Evolutionary conservation across 177 flowering plant genomes (phyloP).

Genomic region (Tripterygium wilfordii): DNA sequence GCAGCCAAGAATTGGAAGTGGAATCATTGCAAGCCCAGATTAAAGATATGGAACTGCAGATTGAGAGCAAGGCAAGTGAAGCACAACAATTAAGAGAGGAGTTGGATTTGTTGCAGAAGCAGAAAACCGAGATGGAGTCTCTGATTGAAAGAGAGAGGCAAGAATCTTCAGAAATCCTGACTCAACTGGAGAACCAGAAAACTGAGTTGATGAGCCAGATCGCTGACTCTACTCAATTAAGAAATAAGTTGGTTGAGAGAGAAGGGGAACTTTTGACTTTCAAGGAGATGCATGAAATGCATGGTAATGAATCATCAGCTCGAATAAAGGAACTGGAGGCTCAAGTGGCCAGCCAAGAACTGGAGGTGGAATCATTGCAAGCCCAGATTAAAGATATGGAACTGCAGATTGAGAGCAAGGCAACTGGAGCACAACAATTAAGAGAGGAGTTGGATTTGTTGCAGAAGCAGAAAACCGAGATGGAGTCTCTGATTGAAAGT

Average conservation of each 20-base stretch:
- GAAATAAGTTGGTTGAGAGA: not conserved
- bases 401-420: slow-evolving; percentile 22
- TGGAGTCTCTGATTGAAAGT: slow-evolving; percentile 34
- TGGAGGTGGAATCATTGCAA: slow-evolving; percentile 25
- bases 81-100: slow-evolving; percentile 29
- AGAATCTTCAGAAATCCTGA: slow-evolving; percentile 23
- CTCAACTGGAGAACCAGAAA: slow-evolving; percentile 28
- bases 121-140: slow-evolving; percentile 24
- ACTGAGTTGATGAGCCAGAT: slow-evolving; percentile 28
- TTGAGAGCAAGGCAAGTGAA: slow-evolving; percentile 27
- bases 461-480: slow-evolving; percentile 15
- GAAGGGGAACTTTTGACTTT: not conserved
- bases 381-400: slow-evolving; percentile 24
- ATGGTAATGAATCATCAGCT: too few relatives aligned
- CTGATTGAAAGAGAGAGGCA: slow-evolving; percentile 34
- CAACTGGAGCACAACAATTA: slow-evolving; percentile 23
- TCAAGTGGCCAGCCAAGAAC: not conserved
- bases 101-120: slow-evolving; percentile 15
- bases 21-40: slow-evolving; percentile 19
- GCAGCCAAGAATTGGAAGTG: slow-evolving; percentile 16
- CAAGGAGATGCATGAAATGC: not conserved
- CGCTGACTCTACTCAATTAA: slow-evolving; percentile 22
- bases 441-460: slow-evolving; percentile 27
- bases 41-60: slow-evolving; percentile 21
- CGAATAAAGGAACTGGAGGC: not conserved